Percentiles rank a stretch among this genome's conserved stretches.
Evolutionary conservation across 768 basidiomycete species (phyloP).

Genomic region (Lactarius indigo): DNA sequence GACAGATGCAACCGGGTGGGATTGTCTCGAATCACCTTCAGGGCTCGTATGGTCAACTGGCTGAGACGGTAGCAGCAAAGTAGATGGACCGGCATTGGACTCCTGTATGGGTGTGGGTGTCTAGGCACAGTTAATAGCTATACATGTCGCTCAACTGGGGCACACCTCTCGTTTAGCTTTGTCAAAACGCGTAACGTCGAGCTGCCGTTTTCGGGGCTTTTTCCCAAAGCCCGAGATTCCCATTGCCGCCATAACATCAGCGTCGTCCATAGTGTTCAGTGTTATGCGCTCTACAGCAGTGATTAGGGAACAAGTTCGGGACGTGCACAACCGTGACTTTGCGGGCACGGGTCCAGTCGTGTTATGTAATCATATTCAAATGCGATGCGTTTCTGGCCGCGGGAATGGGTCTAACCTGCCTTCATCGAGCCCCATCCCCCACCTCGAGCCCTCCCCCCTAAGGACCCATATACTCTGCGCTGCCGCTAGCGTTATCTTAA

Average conservation of each 20-base stretch:
- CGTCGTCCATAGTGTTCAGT: slow-evolving; percentile 42
- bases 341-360: not conserved
- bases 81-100: slow-evolving; percentile 29
- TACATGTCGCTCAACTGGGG: not conserved
- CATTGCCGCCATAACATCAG: slow-evolving; percentile 77
- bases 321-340: not conserved
- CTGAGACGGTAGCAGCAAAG: slow-evolving; percentile 22
- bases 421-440: not conserved
- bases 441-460: not conserved
- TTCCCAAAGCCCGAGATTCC: slow-evolving; percentile 85
- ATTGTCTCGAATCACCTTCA: not conserved
- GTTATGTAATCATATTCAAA: slow-evolving; percentile 25
- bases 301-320: not conserved
- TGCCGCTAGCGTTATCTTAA: not conserved
- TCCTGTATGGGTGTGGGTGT: slow-evolving; percentile 24
- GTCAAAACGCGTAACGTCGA: slow-evolving; percentile 77
- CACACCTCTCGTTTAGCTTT: slow-evolving; percentile 59
- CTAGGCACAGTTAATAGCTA: slow-evolving; percentile 5
- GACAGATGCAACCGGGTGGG: slow-evolving; percentile 13
- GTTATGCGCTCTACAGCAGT: not conserved
- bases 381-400: not conserved
- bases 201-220: slow-evolving; percentile 55
- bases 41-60: not conserved
- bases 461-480: not conserved
- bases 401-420: not conserved